A percentile compares a stretch with the other conserved stretches of the same genome.
Conservation (phyloP, 2,329 filamentous ascomycete genomes). For the Fusarium protoensiforme region DNA sequence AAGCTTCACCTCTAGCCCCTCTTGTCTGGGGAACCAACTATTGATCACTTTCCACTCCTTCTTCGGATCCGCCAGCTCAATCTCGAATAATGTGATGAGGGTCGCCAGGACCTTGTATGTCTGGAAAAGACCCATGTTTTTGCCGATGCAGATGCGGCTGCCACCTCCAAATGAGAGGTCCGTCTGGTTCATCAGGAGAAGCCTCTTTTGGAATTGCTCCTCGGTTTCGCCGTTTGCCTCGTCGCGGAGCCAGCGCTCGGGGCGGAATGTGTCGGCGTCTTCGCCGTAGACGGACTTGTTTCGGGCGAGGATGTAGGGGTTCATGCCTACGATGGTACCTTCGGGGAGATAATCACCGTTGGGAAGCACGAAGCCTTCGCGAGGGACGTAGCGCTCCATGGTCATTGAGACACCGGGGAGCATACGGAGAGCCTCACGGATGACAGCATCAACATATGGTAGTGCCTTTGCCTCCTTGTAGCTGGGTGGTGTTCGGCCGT, state of each 20-base stretch:
- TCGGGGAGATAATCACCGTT: conserved; percentile 45
- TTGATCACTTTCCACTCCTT: conserved; percentile 40
- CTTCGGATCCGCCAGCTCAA: conserved; percentile 34
- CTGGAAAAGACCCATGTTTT: conserved; percentile 53
- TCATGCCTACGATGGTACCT: conserved; percentile 50
- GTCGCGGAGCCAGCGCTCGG: conserved; percentile 50
- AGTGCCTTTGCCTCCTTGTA: conserved; percentile 30
- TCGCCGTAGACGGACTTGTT: conserved; percentile 54
- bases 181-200: conserved; percentile 48
- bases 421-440: conserved; percentile 59
- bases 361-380: conserved; percentile 46
- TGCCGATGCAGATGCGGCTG: conserved; percentile 55
- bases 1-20: conserved; percentile 7
- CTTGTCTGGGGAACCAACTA: conserved; percentile 29
- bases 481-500: conserved; percentile 1
- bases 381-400: conserved; percentile 58
- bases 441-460: conserved; percentile 49
- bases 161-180: conserved; percentile 57
- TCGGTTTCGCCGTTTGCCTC: conserved; percentile 36
- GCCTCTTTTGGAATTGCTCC: conserved; percentile 39
- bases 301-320: conserved; percentile 48
- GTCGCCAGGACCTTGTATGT: conserved; percentile 60
- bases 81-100: conserved; percentile 53
- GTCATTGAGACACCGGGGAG: conserved; percentile 56
- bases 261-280: conserved; percentile 55